Conservation (phyloP, 2,329 filamentous ascomycete genomes). For the Capronia americana region DNA sequence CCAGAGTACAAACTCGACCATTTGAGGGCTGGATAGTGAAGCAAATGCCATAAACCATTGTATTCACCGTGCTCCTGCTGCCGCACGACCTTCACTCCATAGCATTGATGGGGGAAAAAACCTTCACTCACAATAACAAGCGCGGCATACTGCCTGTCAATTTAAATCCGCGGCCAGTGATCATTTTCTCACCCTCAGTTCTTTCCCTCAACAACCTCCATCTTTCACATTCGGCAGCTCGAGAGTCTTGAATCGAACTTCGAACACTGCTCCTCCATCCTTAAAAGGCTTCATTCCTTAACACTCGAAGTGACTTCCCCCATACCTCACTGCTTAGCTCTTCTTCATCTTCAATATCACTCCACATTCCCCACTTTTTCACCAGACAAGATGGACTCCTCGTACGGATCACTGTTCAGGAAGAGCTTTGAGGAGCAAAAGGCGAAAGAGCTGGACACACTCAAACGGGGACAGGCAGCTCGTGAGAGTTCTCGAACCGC, state of each 20-base stretch:
- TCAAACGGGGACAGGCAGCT: neutral
- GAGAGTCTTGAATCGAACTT: neutral
- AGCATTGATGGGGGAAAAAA: neutral
- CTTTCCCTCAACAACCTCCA: neutral
- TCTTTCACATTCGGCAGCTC: neutral
- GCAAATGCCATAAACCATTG: neutral
- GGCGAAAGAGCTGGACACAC: neutral
- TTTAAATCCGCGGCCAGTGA: neutral
- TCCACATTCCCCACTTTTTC: neutral
- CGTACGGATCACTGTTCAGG: neutral
- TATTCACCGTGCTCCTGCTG: neutral
- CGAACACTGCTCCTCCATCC: neutral
- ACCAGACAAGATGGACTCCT: neutral
- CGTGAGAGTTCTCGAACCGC: neutral
- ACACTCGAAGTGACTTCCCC: neutral
- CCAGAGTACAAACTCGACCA: neutral
- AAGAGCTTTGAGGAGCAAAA: neutral
- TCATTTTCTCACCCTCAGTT: neutral
- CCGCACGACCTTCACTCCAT: neutral
- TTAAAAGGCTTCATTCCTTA: neutral
- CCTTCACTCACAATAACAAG: neutral
- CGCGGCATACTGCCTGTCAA: neutral
- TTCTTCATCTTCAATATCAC: neutral
- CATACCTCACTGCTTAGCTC: neutral
- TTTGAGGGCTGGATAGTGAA: neutral